phyloP scores from a whole-genome alignment of 2,329 filamentous ascomycete genomes.

The Fusarium xylarioides region DNA sequence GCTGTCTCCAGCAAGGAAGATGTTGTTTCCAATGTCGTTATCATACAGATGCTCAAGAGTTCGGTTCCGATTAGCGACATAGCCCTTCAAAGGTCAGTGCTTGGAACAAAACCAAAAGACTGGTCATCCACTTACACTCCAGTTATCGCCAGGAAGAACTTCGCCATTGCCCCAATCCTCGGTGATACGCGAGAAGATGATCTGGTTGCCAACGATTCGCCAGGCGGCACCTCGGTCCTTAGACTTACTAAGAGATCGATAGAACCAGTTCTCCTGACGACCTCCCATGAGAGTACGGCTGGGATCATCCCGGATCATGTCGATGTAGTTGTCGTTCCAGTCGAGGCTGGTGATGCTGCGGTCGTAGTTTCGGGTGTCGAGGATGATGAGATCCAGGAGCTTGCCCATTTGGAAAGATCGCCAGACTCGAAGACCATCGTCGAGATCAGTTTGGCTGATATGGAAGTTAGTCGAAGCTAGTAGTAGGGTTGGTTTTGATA shows the following conservation, averaged over 20 bases:
- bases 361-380: constrained; percentile 76
- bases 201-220: constrained; percentile 77
- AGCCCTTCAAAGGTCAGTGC: constrained; percentile 54
- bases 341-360: constrained; percentile 65
- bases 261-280: constrained; percentile 80
- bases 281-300: constrained; percentile 75
- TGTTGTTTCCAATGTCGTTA: constrained; percentile 76
- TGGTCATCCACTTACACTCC: constrained; percentile 36
- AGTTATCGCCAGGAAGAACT: constrained; percentile 39
- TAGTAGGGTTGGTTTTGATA: no score
- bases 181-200: constrained; percentile 68
- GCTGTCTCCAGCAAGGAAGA: constrained; percentile 76
- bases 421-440: constrained; percentile 76
- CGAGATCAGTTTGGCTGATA: constrained; percentile 51
- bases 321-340: constrained; percentile 25
- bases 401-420: constrained; percentile 72
- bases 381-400: constrained; percentile 72
- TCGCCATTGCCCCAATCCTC: constrained; percentile 47
- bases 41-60: constrained; percentile 73
- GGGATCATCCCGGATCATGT: constrained; percentile 69
- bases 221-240: constrained; percentile 73
- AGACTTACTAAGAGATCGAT: constrained; percentile 65
- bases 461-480: neutral
- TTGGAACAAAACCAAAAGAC: rapidly evolving
- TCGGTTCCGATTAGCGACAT: constrained; percentile 74